Evolutionary conservation across 768 basidiomycete genomes (phyloP).

Genomic region (Boletus rubropictus): DNA sequence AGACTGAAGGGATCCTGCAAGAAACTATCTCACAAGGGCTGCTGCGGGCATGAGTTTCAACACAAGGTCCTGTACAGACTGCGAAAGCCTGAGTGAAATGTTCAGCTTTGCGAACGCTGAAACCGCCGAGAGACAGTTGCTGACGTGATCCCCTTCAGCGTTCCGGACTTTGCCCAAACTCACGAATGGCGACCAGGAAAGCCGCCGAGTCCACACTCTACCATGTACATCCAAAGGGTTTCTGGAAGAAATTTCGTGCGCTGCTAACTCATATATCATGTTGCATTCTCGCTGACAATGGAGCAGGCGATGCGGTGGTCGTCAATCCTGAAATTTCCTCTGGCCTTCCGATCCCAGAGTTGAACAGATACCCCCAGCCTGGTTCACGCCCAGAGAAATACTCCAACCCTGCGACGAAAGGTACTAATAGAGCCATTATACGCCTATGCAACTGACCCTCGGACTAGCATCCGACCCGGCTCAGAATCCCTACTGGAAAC

Average conservation of each 20-base stretch:
- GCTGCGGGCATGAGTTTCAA: background rate
- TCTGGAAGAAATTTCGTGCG: conserved; percentile 96
- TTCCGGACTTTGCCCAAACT: conserved; percentile 9
- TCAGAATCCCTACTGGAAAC: conserved; percentile 93
- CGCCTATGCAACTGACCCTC: conserved; percentile 8
- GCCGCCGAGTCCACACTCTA: conserved; percentile 86
- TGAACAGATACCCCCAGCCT: conserved; percentile 81
- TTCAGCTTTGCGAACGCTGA: too few species aligned
- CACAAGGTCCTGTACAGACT: too few species aligned
- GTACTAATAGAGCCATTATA: conserved; percentile 32
- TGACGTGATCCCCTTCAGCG: conserved; percentile 12
- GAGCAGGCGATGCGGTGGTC: conserved; percentile 71
- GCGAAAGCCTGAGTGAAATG: too few species aligned
- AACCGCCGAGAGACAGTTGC: background rate
- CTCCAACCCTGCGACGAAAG: conserved; percentile 84
- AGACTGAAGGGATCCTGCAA: background rate
- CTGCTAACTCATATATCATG: conserved; percentile 8
- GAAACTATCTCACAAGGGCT: background rate
- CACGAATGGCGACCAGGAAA: conserved; percentile 67
- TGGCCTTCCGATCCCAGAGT: conserved; percentile 70
- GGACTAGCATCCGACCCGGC: conserved; percentile 75
- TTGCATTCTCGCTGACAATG: conserved; percentile 3
- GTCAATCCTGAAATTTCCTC: conserved; percentile 89
- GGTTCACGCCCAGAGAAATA: conserved; percentile 85
- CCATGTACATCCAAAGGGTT: conserved; percentile 82